phyloP scores from a whole-genome alignment of 2,329 filamentous ascomycete genomes.

The Pochonia chlamydosporia region DNA sequence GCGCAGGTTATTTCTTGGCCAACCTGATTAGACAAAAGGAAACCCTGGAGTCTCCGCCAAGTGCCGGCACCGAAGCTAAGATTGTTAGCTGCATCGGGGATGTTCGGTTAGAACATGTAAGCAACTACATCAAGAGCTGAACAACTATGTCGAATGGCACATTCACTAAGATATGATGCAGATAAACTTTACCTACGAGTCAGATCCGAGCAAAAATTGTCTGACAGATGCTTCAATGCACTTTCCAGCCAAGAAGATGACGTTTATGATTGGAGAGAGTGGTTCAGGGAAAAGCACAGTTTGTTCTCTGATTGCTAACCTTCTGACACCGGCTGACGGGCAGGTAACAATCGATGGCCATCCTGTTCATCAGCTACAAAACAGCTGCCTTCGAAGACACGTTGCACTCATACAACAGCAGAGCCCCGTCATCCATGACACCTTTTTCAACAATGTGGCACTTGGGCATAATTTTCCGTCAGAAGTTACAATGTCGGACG shows the following conservation, averaged over 20 bases:
- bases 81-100: conserved; percentile 53
- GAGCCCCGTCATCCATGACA: conserved; percentile 76
- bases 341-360: conserved; percentile 63
- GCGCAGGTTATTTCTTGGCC: conserved; percentile 61
- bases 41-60: background rate
- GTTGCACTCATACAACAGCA: conserved; percentile 79
- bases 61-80: conserved; percentile 6
- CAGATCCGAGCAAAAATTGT: conserved; percentile 53
- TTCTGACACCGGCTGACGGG: conserved; percentile 65
- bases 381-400: conserved; percentile 69
- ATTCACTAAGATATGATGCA: conserved; percentile 25
- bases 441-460: conserved; percentile 70
- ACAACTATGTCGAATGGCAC: background rate
- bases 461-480: conserved; percentile 55
- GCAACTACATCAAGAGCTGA: conserved; percentile 15
- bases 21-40: conserved; percentile 25
- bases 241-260: conserved; percentile 67
- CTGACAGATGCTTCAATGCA: conserved; percentile 58
- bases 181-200: conserved; percentile 80
- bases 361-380: conserved; percentile 55
- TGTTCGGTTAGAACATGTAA: conserved; percentile 63
- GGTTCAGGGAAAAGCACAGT: conserved; percentile 92
- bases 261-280: conserved; percentile 78
- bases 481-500: conserved; percentile 43
- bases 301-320: conserved; percentile 69